Evolutionary conservation across 805 yeast species (phyloP).

Genomic region (Ogataea zsoltii): DNA sequence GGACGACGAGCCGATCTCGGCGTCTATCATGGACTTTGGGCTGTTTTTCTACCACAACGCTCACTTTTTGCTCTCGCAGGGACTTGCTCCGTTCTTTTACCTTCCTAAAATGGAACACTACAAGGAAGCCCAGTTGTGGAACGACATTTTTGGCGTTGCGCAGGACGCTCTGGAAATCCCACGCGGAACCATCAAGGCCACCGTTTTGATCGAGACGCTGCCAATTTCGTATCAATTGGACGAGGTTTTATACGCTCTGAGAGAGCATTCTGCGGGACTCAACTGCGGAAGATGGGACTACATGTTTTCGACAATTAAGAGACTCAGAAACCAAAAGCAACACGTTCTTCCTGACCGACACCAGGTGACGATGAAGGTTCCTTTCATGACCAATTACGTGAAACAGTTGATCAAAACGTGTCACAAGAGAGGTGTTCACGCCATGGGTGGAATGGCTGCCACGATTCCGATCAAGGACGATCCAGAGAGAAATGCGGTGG

Average conservation of each 20-base stretch:
- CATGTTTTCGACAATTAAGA: conserved; percentile 77
- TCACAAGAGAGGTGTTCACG: conserved; percentile 79
- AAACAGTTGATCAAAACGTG: conserved; percentile 70
- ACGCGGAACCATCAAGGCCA: conserved; percentile 79
- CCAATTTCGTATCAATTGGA: conserved; percentile 89
- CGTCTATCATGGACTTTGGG: conserved; percentile 79
- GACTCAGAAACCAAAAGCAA: conserved; percentile 65
- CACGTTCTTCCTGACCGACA: conserved; percentile 78
- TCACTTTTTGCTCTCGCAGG: conserved; percentile 55
- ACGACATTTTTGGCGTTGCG: conserved; percentile 72
- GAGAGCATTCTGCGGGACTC: conserved; percentile 77
- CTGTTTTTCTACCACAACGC: conserved; percentile 78
- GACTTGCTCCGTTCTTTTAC: conserved; percentile 80
- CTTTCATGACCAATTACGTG: conserved; percentile 80
- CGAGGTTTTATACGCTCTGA: conserved; percentile 74
- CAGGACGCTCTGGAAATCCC: conserved; percentile 69
- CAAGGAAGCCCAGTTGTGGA: conserved; percentile 81
- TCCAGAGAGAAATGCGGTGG: conserved; percentile 58
- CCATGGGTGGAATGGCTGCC: conserved; percentile 92
- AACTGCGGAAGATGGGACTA: conserved; percentile 93
- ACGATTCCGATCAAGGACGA: conserved; percentile 80
- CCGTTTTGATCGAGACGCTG: conserved; percentile 78
- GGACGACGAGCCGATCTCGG: conserved; percentile 76
- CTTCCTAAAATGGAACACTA: conserved; percentile 87
- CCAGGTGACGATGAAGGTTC: conserved; percentile 77